These are phyloP conservation scores for Plasmodium malariae DNA, from an alignment of 169 alveolate species.

Conservation along the genomic window DNA sequence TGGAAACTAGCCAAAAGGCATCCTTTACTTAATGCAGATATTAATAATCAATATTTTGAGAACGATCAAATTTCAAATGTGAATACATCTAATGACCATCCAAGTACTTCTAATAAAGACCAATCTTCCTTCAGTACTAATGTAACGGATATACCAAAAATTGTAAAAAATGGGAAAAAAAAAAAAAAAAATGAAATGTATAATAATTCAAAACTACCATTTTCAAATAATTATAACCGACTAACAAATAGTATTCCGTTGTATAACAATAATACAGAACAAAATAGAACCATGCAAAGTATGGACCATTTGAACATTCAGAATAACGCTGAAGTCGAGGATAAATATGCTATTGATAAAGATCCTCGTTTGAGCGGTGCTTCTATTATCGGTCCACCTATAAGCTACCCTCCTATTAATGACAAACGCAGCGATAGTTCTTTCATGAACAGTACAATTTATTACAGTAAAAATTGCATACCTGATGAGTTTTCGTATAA, in stretches of 20 bases:
- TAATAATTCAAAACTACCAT: background rate
- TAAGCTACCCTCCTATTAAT: too few relatives aligned
- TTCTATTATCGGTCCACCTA: too few relatives aligned
- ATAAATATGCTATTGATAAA: too few relatives aligned
- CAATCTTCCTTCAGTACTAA: background rate
- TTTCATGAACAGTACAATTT: background rate
- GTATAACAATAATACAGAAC: background rate
- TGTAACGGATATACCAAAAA: background rate
- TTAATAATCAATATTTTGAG: background rate
- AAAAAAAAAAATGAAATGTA: background rate
- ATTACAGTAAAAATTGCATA: background rate
- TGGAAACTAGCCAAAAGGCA: slow-evolving; percentile 83
- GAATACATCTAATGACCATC: background rate
- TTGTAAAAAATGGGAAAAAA: slow-evolving; percentile 8
- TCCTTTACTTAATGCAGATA: slow-evolving; percentile 32
- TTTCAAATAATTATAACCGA: background rate
- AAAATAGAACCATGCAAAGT: background rate
- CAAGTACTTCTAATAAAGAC: background rate
- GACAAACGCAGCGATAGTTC: background rate
- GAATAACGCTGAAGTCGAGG: too few relatives aligned
- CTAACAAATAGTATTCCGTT: background rate
- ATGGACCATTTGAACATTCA: background rate
- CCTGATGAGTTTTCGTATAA: background rate
- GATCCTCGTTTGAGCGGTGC: too few relatives aligned
- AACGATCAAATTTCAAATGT: background rate